Evolutionary conservation across 208 protist genomes (phyloP).

Genomic region (Acanthamoeba healyi): DNA sequence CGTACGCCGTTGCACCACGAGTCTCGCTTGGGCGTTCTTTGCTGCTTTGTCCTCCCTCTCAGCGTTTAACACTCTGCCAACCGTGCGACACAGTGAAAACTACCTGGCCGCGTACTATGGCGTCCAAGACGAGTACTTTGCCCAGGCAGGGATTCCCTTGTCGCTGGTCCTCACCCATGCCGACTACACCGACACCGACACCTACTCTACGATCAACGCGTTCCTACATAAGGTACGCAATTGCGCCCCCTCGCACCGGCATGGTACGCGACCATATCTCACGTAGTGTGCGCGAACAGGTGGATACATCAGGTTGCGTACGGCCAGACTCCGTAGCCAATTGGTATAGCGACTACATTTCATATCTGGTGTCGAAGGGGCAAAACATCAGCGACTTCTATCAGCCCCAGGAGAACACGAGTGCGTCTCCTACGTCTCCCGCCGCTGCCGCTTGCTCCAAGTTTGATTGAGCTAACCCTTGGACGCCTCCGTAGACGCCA

Average conservation of each 20-base stretch:
- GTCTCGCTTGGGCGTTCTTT: too few species aligned
- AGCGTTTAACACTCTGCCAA: too few species aligned
- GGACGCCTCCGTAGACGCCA: background rate
- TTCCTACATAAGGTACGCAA: background rate
- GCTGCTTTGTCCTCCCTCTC: too few species aligned
- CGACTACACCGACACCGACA: background rate
- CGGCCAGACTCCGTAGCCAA: background rate
- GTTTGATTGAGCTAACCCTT: too few species aligned
- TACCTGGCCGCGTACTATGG: background rate
- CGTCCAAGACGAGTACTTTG: background rate
- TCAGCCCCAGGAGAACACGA: background rate
- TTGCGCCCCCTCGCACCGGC: background rate
- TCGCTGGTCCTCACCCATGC: background rate
- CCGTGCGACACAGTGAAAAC: background rate
- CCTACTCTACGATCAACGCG: background rate
- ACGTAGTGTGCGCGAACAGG: background rate
- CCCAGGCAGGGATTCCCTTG: background rate
- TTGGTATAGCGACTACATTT: background rate
- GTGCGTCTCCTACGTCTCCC: background rate
- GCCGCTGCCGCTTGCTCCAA: too few species aligned
- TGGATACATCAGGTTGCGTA: background rate
- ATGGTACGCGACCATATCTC: background rate
- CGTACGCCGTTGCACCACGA: background rate
- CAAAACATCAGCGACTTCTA: conserved; percentile 23
- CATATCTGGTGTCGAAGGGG: background rate